Percentiles rank a stretch among this genome's conserved stretches.
Conservation (phyloP, 106 monocot genomes). For the Dendrobium huoshanense region DNA sequence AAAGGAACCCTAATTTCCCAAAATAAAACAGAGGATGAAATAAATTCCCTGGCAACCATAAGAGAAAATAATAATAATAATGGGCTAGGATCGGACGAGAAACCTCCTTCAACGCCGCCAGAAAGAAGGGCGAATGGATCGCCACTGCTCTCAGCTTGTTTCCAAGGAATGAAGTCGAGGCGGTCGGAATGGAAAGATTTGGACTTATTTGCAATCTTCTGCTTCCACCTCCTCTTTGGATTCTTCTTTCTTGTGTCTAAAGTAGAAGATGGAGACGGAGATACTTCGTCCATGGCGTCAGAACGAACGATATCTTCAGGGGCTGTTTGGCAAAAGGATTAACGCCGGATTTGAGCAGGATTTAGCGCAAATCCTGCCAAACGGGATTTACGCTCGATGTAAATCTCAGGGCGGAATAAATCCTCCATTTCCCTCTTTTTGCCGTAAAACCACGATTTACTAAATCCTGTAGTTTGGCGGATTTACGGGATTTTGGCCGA, state of each 20-base stretch:
- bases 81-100: neutral
- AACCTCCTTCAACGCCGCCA: constrained; percentile 67
- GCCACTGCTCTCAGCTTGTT: constrained; percentile 22
- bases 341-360: too few relatives aligned
- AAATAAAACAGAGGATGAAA: neutral
- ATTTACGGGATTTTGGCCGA: too few relatives aligned
- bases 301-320: neutral
- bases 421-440: too few relatives aligned
- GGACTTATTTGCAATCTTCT: neutral
- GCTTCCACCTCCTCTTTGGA: neutral
- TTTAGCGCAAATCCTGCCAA: too few relatives aligned
- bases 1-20: constrained; percentile 53
- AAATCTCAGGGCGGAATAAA: too few relatives aligned
- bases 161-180: constrained; percentile 35
- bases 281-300: neutral
- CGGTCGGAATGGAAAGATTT: neutral
- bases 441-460: too few relatives aligned
- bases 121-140: constrained; percentile 52
- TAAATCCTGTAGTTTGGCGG: too few relatives aligned
- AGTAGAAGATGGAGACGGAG: neutral
- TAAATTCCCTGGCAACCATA: neutral
- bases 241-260: neutral
- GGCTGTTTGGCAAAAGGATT: too few relatives aligned
- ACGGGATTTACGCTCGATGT: too few relatives aligned
- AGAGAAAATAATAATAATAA: neutral